Evolutionary conservation across 768 basidiomycete genomes (phyloP).

Genomic region (Polyporus arcularius): DNA sequence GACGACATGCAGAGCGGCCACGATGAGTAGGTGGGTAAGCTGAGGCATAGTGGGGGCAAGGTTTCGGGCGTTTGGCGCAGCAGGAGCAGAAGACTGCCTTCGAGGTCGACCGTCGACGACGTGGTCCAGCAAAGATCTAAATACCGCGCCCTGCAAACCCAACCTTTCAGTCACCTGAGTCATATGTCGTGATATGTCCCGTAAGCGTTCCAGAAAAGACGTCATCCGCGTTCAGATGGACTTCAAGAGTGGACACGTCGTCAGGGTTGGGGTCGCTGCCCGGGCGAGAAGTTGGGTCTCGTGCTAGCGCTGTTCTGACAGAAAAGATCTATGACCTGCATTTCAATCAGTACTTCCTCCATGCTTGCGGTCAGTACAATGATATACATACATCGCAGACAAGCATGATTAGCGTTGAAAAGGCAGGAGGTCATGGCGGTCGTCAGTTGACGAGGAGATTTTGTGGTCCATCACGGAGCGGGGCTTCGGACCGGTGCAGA

Average conservation of each 20-base stretch:
- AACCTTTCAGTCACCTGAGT: neutral
- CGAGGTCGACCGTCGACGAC: no score
- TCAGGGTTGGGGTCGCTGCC: neutral
- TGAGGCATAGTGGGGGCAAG: neutral
- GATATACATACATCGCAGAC: no score
- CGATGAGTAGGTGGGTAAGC: neutral
- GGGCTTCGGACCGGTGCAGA: neutral
- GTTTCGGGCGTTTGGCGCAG: no score
- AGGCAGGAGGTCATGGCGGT: slow-evolving; percentile 3
- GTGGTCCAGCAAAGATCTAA: no score
- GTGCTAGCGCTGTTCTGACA: neutral
- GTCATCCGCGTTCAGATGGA: neutral
- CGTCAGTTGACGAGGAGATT: slow-evolving; percentile 9
- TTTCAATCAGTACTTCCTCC: no score
- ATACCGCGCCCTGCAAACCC: neutral
- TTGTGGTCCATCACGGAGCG: neutral
- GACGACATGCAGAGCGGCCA: neutral
- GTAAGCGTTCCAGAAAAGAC: neutral
- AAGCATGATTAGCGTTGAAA: neutral
- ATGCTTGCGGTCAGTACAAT: no score
- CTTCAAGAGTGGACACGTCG: neutral
- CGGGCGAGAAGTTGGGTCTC: neutral
- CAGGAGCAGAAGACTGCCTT: no score
- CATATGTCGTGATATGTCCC: slow-evolving; percentile 8
- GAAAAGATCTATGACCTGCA: neutral